Conservation (phyloP, 2,329 filamentous ascomycete species). For the Didymella sp. region DNA sequence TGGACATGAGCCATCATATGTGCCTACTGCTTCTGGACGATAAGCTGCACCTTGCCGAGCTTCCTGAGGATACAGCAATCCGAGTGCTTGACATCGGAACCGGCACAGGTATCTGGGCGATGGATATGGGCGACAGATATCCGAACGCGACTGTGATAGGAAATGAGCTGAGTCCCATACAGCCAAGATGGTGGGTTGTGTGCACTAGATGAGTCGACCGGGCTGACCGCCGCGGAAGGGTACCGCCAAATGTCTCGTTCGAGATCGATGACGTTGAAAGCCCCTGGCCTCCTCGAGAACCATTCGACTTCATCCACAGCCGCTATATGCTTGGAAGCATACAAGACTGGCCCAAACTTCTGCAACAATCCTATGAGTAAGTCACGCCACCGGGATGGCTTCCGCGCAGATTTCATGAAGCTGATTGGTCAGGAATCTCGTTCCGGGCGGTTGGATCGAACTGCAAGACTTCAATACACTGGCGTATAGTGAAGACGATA, state of each 20-base stretch:
- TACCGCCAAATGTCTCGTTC: constrained; percentile 56
- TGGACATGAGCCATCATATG: constrained; percentile 54
- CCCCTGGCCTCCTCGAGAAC: constrained; percentile 49
- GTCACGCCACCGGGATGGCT: background rate
- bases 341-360: constrained; percentile 56
- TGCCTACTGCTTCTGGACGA: constrained; percentile 44
- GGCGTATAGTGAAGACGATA: constrained; percentile 47
- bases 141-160: constrained; percentile 48
- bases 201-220: background rate
- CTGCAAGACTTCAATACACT: constrained; percentile 56
- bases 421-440: constrained; percentile 40
- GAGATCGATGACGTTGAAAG: constrained; percentile 56
- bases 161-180: constrained; percentile 58
- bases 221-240: constrained; percentile 30
- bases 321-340: constrained; percentile 56
- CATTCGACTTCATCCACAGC: constrained; percentile 56
- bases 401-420: background rate
- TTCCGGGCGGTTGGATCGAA: constrained; percentile 59
- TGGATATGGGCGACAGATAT: constrained; percentile 40
- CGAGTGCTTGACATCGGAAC: constrained; percentile 45
- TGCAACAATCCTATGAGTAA: constrained; percentile 55
- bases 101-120: constrained; percentile 49
- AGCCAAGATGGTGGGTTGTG: constrained; percentile 50
- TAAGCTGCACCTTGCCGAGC: constrained; percentile 39
- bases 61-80: constrained; percentile 36